A percentile compares a stretch with the other conserved stretches of the same genome.
phyloP scores from a whole-genome alignment of 2,329 filamentous ascomycete species.

The Sclerotinia sclerotiorum region DNA sequence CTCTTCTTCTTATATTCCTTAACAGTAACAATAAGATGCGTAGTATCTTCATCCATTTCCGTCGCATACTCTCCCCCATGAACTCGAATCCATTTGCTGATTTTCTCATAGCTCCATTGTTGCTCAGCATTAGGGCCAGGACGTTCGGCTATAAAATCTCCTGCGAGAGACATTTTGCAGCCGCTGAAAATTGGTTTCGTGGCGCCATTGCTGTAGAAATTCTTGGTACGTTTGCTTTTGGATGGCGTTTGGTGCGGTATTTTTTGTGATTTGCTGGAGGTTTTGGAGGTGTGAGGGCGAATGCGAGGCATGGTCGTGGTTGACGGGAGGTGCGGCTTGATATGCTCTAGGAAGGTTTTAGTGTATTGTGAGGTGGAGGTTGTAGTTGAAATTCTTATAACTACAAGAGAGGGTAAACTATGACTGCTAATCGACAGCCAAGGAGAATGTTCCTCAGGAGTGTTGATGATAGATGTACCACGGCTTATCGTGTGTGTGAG shows the following conservation, averaged over 20 bases:
- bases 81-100: conserved; percentile 63
- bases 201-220: conserved; percentile 18
- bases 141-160: conserved; percentile 49
- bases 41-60: conserved; percentile 56
- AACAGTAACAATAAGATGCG: conserved; percentile 69
- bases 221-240: background rate
- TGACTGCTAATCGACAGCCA: background rate
- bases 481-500: background rate
- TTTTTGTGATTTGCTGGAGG: background rate
- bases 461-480: background rate
- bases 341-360: background rate
- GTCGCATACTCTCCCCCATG: conserved; percentile 60
- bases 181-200: conserved; percentile 50
- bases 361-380: background rate
- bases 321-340: background rate
- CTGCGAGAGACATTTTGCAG: conserved; percentile 56
- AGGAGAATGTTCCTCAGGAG: background rate
- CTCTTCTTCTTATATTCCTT: conserved; percentile 54
- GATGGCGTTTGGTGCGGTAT: background rate
- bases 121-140: conserved; percentile 3
- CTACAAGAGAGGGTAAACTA: background rate
- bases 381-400: background rate
- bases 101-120: conserved; percentile 48
- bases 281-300: background rate
- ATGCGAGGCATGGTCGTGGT: background rate